Base-by-base conservation (phyloP, 768 basidiomycete genomes). In the Rhizopogon roseolus region DNA sequence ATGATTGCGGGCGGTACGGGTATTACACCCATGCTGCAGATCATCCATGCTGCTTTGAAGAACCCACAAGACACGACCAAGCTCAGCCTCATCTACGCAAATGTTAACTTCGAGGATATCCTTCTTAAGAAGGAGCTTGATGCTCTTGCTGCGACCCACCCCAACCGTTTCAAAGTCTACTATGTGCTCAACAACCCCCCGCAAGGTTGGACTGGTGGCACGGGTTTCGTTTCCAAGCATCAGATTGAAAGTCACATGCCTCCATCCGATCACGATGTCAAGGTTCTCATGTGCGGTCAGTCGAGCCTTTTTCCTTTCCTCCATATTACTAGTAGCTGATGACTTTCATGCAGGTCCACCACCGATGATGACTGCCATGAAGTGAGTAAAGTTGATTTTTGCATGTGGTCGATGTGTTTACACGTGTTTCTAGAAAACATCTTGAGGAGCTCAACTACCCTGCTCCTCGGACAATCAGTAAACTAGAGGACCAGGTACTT, bases 1-100 rank as follows among this genome's bases (percentile, higher is more conserved):
- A 95, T 99, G 95, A 97, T 99, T 63, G 94, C 95, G 14, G 97
- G 97, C 45, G 97, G 97, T 37, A 98, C 97, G 2, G 97, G 97
- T 53, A 96, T 99, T 70, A 96, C 97, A 0, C 97, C 97, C 64
- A 98, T 98, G 96, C 86, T 97, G 63, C 96, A 99, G 68, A 91
- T 99, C 77, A 88, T 98, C 72, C 88, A 90, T 57, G 90, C 95
- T n/a, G 83, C 86, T 11, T 81, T 98, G 67, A 87, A 89, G 71
- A 93, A 94, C 70, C 85, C 91, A n/a, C 67, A 73, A 41, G 97
- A 99, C 79, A 75, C 66, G 57, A 98, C 96, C 39, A 82, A 78
- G 60, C 71, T 98, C 64, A 81, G 79, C 60, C 82, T 99, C 65
- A 91, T 99, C 66, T 98, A 98, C 72, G 97, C 97, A 61, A 99